Percentiles rank a stretch among this genome's conserved stretches.
phyloP scores from a whole-genome alignment of 2,329 filamentous ascomycete species.

The Apiospora koreana region DNA sequence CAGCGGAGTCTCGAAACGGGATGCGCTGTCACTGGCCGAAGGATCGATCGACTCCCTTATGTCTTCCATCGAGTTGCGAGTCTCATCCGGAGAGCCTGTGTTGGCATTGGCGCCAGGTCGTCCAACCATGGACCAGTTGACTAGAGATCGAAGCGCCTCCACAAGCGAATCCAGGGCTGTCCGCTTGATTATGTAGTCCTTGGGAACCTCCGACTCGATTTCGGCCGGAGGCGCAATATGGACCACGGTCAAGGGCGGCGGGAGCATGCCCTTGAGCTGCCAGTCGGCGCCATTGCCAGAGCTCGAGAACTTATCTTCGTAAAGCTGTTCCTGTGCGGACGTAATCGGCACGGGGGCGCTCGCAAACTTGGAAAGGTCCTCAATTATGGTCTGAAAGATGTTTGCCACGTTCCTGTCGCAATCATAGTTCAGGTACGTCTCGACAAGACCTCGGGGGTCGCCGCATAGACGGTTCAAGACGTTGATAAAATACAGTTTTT shows the following conservation, averaged over 20 bases:
- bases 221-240: conserved; percentile 66
- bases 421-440: conserved; percentile 97
- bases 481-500: conserved; percentile 89
- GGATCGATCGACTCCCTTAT: conserved; percentile 78
- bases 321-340: conserved; percentile 78
- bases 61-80: conserved; percentile 54
- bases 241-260: conserved; percentile 80
- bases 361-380: conserved; percentile 87
- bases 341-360: conserved; percentile 77
- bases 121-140: conserved; percentile 80
- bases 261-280: conserved; percentile 83
- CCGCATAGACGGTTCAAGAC: conserved; percentile 81
- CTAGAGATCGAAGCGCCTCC: conserved; percentile 83
- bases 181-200: conserved; percentile 90
- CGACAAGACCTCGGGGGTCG: conserved; percentile 86
- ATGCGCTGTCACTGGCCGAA: conserved; percentile 58
- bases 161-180: conserved; percentile 86
- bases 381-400: conserved; percentile 93
- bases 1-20: conserved; percentile 60
- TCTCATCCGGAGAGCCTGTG: conserved; percentile 49
- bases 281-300: conserved; percentile 68
- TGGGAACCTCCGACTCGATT: conserved; percentile 71
- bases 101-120: conserved; percentile 63
- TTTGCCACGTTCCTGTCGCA: conserved; percentile 96
- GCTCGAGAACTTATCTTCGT: conserved; percentile 75